These are phyloP conservation scores for Heimioporus sp. DNA, from an alignment of 768 basidiomycete genomes.

Conservation along the genomic window DNA sequence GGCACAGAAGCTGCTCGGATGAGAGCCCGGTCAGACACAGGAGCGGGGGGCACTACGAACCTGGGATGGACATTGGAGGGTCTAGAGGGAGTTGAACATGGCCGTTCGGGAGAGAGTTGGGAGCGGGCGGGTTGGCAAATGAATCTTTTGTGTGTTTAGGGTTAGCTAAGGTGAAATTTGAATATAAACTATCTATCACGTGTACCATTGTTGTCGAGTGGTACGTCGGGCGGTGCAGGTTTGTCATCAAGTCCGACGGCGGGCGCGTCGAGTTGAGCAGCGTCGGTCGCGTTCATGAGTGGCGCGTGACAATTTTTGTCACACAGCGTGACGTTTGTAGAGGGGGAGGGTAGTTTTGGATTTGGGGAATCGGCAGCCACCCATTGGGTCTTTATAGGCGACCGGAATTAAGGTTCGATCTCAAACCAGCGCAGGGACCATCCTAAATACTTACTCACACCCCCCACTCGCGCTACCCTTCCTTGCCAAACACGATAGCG, in stretches of 20 bases:
- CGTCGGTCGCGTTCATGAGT: constrained; percentile 58
- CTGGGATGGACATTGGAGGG: constrained; percentile 44
- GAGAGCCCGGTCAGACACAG: constrained; percentile 24
- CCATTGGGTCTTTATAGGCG: constrained; percentile 81
- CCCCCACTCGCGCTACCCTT: constrained; percentile 18
- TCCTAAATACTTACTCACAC: constrained; percentile 39
- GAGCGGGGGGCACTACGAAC: constrained; percentile 36
- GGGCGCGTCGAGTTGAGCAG: constrained; percentile 29
- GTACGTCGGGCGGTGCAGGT: constrained; percentile 19
- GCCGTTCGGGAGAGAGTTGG: constrained; percentile 56
- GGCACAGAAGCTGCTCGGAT: constrained; percentile 41
- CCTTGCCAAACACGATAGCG: constrained; percentile 6
- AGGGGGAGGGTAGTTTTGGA: constrained; percentile 53
- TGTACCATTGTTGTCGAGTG: constrained; percentile 37
- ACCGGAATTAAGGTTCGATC: constrained; percentile 82
- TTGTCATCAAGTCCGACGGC: constrained; percentile 29
- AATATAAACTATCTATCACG: constrained; percentile 33
- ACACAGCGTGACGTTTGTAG: constrained; percentile 55
- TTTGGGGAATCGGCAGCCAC: constrained; percentile 67
- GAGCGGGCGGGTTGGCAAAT: constrained; percentile 26
- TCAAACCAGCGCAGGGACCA: constrained; percentile 72
- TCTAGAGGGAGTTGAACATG: constrained; percentile 52
- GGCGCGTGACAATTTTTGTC: constrained; percentile 63
- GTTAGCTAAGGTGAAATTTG: constrained; percentile 36
- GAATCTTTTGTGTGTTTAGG: constrained; percentile 32